These are phyloP conservation scores for Eimeria praecox DNA, from an alignment of 169 alveolate genomes.

Conservation along the genomic window DNA sequence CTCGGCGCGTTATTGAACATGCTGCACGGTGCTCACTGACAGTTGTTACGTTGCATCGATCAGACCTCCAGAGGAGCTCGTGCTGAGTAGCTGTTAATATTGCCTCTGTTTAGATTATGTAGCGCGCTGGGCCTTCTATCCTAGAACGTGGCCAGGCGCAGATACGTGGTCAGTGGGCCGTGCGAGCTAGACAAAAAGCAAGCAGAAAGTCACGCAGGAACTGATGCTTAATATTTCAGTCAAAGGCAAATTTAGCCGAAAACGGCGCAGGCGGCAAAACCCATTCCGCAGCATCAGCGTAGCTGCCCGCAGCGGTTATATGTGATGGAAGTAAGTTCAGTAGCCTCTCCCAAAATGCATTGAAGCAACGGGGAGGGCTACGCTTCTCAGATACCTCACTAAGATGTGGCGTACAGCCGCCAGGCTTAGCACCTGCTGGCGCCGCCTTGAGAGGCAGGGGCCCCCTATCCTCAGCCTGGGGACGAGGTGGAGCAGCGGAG, in stretches of 20 bases:
- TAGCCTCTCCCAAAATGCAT: constrained; percentile 56
- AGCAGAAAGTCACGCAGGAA: background rate
- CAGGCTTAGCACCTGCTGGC: background rate
- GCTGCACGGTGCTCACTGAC: background rate
- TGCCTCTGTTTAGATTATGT: background rate
- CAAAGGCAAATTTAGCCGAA: constrained; percentile 40
- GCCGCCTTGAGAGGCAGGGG: background rate
- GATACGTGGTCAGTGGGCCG: background rate
- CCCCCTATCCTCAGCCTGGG: background rate
- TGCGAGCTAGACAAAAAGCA: background rate
- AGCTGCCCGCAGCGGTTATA: constrained; percentile 71
- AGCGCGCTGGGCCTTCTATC: background rate
- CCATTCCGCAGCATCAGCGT: constrained; percentile 70
- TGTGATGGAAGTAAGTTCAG: constrained; percentile 10
- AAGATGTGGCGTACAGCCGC: background rate
- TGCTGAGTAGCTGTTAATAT: background rate
- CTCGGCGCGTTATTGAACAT: background rate
- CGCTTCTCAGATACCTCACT: background rate
- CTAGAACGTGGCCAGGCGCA: background rate
- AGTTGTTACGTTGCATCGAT: background rate
- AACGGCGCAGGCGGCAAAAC: constrained; percentile 59
- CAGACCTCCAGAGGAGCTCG: background rate
- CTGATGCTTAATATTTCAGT: background rate
- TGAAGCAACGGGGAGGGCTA: background rate
- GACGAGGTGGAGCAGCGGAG: background rate